phyloP scores from a whole-genome alignment of 306 rosid genomes.

The Cicer bijugum region DNA sequence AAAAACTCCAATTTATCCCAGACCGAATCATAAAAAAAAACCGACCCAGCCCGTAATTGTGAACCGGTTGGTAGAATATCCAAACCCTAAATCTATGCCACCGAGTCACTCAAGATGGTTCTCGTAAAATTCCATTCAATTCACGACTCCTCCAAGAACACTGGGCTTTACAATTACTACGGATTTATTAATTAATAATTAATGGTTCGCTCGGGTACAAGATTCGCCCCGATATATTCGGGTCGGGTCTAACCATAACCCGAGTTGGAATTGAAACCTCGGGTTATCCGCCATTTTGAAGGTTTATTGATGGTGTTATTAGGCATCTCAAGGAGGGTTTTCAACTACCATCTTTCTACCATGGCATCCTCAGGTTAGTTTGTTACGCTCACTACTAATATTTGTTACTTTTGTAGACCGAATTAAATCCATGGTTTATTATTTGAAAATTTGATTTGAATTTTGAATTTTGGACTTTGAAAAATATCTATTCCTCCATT shows the following conservation, averaged over 20 bases:
- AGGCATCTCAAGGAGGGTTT: constrained; percentile 27
- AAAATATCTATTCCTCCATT: constrained; percentile 32
- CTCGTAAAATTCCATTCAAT: too few relatives aligned
- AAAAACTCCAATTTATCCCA: too few relatives aligned
- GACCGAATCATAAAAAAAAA: too few relatives aligned
- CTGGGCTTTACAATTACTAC: too few relatives aligned
- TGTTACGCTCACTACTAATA: neutral
- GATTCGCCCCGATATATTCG: neutral
- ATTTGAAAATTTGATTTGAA: constrained; percentile 27
- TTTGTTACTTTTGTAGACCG: neutral
- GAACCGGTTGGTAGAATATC: too few relatives aligned
- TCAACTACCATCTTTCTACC: constrained; percentile 33
- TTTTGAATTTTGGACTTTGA: neutral
- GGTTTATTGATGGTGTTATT: constrained; percentile 39
- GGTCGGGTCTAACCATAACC: neutral
- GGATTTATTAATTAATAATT: too few relatives aligned
- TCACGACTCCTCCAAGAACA: too few relatives aligned
- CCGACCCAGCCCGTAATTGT: too few relatives aligned
- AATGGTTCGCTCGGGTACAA: too few relatives aligned
- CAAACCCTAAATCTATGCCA: too few relatives aligned
- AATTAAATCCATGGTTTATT: constrained; percentile 11
- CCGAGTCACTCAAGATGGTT: too few relatives aligned
- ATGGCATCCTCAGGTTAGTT: constrained; percentile 56
- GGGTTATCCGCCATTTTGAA: constrained; percentile 3
- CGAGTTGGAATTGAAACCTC: neutral